A percentile compares a stretch with the other conserved stretches of the same genome.
phyloP scores from a whole-genome alignment of 73 alveolate genomes.

The Paramecium sonneborni region DNA sequence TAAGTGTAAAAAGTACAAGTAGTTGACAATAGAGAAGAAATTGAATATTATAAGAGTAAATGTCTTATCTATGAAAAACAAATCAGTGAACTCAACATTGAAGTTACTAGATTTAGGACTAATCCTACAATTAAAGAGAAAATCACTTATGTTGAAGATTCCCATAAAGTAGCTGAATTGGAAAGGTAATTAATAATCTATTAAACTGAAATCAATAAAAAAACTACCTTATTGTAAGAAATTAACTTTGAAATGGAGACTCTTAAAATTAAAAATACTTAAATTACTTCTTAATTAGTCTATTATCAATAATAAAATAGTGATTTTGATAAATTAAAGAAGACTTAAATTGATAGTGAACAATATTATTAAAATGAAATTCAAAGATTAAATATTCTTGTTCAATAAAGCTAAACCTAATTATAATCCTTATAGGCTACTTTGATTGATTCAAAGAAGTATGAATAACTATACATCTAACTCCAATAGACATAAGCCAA shows the following conservation, averaged over 20 bases:
- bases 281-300: background rate
- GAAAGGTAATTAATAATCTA: background rate
- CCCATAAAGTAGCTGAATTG: conserved; percentile 25
- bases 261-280: background rate
- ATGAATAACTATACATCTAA: background rate
- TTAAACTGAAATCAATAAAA: background rate
- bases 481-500: background rate
- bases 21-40: conserved; percentile 35
- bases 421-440: background rate
- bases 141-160: conserved; percentile 23
- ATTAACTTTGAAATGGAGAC: background rate
- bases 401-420: background rate
- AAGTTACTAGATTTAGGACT: background rate
- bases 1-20: background rate
- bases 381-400: conserved; percentile 28
- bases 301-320: background rate
- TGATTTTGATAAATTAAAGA: conserved; percentile 28
- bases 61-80: conserved; percentile 40
- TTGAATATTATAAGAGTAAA: conserved; percentile 24
- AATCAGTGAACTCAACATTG: conserved; percentile 22
- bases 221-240: background rate
- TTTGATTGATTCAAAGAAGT: background rate
- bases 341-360: background rate
- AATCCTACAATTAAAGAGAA: conserved; percentile 39
- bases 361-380: conserved; percentile 30